Conservation (phyloP, 192 early-diverging fungal species). For the Entomortierella lignicola region DNA sequence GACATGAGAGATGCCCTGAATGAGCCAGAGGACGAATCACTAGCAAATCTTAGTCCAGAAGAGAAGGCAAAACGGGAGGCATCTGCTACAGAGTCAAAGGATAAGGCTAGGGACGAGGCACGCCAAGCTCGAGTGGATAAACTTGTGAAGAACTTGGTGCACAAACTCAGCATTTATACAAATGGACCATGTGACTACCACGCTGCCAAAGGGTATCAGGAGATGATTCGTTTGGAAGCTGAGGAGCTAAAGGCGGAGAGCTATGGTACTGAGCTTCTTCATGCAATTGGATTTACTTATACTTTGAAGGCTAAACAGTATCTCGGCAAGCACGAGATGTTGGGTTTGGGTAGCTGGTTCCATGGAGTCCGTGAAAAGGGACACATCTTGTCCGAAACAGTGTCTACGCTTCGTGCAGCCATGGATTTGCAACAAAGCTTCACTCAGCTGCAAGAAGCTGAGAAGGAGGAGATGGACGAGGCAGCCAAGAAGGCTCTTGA, state of each 20-base stretch:
- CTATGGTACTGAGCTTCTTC: constrained; percentile 93
- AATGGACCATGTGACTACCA: constrained; percentile 62
- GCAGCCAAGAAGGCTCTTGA: constrained; percentile 75
- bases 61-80: constrained; percentile 70
- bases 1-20: constrained; percentile 90
- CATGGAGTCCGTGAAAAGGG: constrained; percentile 87
- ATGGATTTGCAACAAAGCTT: constrained; percentile 94
- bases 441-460: constrained; percentile 88
- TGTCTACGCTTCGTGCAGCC: constrained; percentile 91
- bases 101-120: constrained; percentile 69
- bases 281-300: constrained; percentile 95
- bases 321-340: constrained; percentile 72
- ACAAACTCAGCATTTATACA: constrained; percentile 85
- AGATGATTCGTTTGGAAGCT: constrained; percentile 82
- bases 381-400: constrained; percentile 91
- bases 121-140: constrained; percentile 74
- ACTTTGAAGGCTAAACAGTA: constrained; percentile 89
- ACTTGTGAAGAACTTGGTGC: constrained; percentile 76
- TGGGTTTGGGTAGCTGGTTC: constrained; percentile 79
- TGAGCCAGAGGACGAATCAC: constrained; percentile 67
- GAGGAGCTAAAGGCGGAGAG: constrained; percentile 90
- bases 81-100: constrained; percentile 62
- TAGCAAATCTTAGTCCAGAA: constrained; percentile 54
- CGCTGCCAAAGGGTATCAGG: constrained; percentile 72
- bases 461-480: constrained; percentile 81